phyloP scores from a whole-genome alignment of 805 yeast genomes.

The Starmerella tilneyi region DNA sequence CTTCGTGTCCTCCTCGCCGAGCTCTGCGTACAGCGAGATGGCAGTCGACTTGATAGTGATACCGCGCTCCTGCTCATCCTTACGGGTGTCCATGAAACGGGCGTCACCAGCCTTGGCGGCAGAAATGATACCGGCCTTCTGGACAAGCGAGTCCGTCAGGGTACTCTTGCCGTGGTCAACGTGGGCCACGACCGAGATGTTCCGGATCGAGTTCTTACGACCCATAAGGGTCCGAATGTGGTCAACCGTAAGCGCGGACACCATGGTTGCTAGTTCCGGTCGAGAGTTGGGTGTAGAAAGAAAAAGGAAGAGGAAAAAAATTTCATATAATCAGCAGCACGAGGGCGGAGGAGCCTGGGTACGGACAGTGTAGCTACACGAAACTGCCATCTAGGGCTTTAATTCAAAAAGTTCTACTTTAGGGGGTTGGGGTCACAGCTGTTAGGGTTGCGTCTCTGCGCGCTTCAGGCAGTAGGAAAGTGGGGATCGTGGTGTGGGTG shows the following conservation, averaged over 20 bases:
- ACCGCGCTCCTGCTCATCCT: constrained; percentile 99
- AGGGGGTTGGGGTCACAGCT: no score
- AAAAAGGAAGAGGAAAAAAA: constrained; percentile 8
- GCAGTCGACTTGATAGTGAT: constrained; percentile 98
- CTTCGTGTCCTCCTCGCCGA: constrained; percentile 74
- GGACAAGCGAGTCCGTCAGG: constrained; percentile 97
- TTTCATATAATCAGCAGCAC: constrained; percentile 4
- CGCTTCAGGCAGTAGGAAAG: no score
- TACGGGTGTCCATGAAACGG: constrained; percentile 99
- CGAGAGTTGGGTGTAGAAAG: constrained; percentile 10
- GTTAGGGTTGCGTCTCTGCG: no score
- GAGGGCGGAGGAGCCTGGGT: constrained; percentile 5
- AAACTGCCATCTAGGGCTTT: no score
- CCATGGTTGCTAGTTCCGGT: constrained; percentile 22
- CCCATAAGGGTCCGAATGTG: constrained; percentile 99
- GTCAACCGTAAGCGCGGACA: constrained; percentile 33
- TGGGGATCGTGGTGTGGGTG: no score
- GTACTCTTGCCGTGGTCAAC: constrained; percentile 99
- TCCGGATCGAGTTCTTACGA: constrained; percentile 98
- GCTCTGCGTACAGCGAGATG: constrained; percentile 85
- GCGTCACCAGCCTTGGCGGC: constrained; percentile 99
- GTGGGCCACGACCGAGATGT: constrained; percentile 99
- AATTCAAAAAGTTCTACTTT: no score
- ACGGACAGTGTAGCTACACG: constrained; percentile 6
- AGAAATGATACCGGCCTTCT: constrained; percentile 98